These are phyloP conservation scores for Pachysandra terminalis DNA, from an alignment of 164 flowering plant genomes.

Conservation along the genomic window DNA sequence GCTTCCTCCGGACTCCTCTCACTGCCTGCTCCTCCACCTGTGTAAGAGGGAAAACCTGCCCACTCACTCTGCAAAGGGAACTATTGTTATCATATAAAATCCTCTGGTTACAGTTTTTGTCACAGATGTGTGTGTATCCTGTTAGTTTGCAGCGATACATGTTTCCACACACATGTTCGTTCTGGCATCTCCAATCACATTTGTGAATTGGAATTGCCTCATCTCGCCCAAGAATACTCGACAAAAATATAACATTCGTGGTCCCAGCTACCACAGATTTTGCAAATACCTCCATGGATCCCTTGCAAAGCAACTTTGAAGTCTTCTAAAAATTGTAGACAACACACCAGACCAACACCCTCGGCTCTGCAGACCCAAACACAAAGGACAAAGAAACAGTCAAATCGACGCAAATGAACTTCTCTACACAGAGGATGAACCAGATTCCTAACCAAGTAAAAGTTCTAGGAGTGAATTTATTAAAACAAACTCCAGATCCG, in stretches of 20 bases:
- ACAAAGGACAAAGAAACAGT: constrained; percentile 17
- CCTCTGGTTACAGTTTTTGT: constrained; percentile 98
- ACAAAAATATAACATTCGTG: constrained; percentile 82
- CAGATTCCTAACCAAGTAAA: not conserved
- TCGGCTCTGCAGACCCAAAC: constrained; percentile 48
- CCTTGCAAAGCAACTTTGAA: constrained; percentile 6
- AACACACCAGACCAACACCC: constrained; percentile 12
- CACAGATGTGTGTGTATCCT: constrained; percentile 93
- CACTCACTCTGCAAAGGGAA: constrained; percentile 92
- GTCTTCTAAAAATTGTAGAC: constrained; percentile 13
- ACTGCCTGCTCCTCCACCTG: constrained; percentile 80
- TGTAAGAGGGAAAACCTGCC: constrained; percentile 79
- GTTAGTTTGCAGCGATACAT: constrained; percentile 94
- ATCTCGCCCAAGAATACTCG: constrained; percentile 82
- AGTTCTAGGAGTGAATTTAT: not conserved
- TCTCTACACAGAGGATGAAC: too few species aligned
- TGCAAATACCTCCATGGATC: constrained; percentile 75
- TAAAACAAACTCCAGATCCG: constrained; percentile 6
- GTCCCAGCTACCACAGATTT: constrained; percentile 61
- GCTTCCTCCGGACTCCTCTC: constrained; percentile 89
- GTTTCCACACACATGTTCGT: constrained; percentile 88
- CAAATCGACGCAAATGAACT: constrained; percentile 8
- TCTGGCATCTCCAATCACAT: constrained; percentile 90
- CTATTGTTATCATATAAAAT: constrained; percentile 89
- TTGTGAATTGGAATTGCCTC: constrained; percentile 68